A percentile compares a stretch with the other conserved stretches of the same genome.
Evolutionary conservation across 169 alveolate genomes (phyloP).

Genomic region (Eimeria maxima): DNA sequence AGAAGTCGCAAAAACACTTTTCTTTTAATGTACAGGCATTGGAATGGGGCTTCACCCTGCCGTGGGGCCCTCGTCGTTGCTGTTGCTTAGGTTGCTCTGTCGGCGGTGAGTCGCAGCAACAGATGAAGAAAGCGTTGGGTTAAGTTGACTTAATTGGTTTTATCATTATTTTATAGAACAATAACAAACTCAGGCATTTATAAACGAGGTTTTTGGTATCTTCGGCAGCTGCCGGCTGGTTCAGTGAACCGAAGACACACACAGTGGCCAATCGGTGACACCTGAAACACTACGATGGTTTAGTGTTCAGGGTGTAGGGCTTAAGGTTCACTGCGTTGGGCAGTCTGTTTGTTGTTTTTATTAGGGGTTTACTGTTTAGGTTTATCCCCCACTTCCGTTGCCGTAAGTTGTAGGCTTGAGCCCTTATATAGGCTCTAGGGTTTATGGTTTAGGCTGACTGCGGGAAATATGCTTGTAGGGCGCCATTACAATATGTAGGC

Average conservation of each 20-base stretch:
- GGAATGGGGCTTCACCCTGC: not conserved
- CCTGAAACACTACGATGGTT: not conserved
- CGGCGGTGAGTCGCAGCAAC: not conserved
- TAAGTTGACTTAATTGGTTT: not conserved
- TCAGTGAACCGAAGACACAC: not conserved
- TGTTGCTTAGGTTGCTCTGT: not conserved
- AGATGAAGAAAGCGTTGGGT: not conserved
- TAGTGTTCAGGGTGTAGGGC: not conserved
- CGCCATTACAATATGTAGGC: not conserved
- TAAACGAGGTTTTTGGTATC: not conserved
- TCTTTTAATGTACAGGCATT: not conserved
- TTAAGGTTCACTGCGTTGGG: not conserved
- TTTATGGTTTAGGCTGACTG: not conserved
- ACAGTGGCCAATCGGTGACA: not conserved
- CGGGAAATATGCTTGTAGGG: too few relatives aligned
- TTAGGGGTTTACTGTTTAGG: not conserved
- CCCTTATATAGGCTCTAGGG: not conserved
- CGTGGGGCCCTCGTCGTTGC: constrained; percentile 15
- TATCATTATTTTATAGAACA: not conserved
- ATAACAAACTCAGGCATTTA: not conserved
- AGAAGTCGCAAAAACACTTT: not conserved
- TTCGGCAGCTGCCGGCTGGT: not conserved
- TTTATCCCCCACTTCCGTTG: too few relatives aligned
- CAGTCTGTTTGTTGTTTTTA: too few relatives aligned
- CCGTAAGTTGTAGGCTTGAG: not conserved